These are phyloP conservation scores for Leersia perrieri DNA, from an alignment of 176 grass and related monocot species.

Conservation along the genomic window DNA sequence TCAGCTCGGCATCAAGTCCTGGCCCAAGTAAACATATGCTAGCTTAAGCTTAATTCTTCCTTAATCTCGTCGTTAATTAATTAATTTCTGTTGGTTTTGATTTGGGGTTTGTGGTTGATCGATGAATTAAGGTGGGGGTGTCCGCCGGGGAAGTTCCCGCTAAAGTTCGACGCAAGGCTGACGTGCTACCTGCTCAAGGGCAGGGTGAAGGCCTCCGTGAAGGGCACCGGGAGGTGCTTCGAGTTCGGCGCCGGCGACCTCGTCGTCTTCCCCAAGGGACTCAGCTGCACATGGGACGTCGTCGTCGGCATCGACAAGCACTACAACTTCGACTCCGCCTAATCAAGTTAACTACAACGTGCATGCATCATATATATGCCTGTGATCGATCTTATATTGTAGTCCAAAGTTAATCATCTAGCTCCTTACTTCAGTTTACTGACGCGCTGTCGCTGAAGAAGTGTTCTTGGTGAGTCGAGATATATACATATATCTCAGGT, in stretches of 20 bases:
- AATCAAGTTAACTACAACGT: not conserved
- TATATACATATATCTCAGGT: not conserved
- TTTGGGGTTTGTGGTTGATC: not conserved
- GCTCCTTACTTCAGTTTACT: not conserved
- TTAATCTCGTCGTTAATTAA: not conserved
- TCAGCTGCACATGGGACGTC: conserved; percentile 77
- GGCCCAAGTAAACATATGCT: conserved; percentile 51
- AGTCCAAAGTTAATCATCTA: not conserved
- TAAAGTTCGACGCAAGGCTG: conserved; percentile 64
- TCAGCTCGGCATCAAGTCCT: conserved; percentile 70
- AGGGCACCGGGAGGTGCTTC: conserved; percentile 47
- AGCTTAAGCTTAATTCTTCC: not conserved
- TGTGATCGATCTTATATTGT: too few relatives aligned
- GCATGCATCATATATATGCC: not conserved
- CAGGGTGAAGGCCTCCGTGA: conserved; percentile 50
- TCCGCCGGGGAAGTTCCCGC: conserved; percentile 62
- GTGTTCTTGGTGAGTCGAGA: not conserved
- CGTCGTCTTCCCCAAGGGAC: conserved; percentile 67
- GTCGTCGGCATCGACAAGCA: conserved; percentile 71
- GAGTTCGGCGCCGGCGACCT: conserved; percentile 71
- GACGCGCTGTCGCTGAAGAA: not conserved
- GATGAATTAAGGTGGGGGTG: conserved; percentile 44
- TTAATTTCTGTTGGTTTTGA: not conserved
- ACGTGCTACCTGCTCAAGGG: conserved; percentile 70
- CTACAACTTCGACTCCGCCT: conserved; percentile 75